Conservation (phyloP, 1,284 basidiomycete genomes). For the Cryptococcus maquisensis region DNA sequence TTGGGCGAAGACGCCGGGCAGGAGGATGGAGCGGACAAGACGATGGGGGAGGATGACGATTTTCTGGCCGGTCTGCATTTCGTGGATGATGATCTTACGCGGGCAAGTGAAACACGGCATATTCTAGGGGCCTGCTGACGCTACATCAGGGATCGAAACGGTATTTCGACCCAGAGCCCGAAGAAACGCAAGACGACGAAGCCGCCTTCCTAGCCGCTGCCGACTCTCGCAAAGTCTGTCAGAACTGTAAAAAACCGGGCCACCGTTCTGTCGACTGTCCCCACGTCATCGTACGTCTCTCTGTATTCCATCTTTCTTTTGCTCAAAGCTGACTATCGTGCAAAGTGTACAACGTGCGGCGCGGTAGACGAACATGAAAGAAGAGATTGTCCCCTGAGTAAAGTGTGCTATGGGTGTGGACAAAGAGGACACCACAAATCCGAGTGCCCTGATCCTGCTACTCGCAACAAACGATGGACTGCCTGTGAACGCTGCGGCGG, state of each 20-base stretch:
- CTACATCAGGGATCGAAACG: conserved; percentile 28
- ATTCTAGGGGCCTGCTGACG: not conserved
- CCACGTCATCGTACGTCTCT: conserved; percentile 33
- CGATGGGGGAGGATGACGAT: conserved; percentile 7
- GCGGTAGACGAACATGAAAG: conserved; percentile 78
- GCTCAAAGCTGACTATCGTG: not conserved
- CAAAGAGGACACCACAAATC: conserved; percentile 77
- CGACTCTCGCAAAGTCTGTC: conserved; percentile 38
- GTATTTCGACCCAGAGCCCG: conserved; percentile 34
- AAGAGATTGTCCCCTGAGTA: conserved; percentile 74
- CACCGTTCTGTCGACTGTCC: conserved; percentile 35
- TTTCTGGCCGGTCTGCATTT: conserved; percentile 34
- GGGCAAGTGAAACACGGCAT: conserved; percentile 18
- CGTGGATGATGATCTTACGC: conserved; percentile 33
- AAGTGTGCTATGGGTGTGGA: conserved; percentile 79
- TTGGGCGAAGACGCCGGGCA: not conserved
- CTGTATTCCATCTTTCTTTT: not conserved
- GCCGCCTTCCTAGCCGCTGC: conserved; percentile 39
- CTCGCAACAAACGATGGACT: conserved; percentile 28
- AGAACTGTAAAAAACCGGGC: conserved; percentile 40
- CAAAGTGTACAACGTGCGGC: conserved; percentile 89
- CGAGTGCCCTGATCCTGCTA: conserved; percentile 69
- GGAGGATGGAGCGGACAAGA: conserved; percentile 2
- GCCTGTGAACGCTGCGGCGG: conserved; percentile 76
- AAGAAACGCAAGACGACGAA: conserved; percentile 22